These are phyloP conservation scores for Plectranthus barbatus DNA, from an alignment of 257 asterid species.

Conservation along the genomic window DNA sequence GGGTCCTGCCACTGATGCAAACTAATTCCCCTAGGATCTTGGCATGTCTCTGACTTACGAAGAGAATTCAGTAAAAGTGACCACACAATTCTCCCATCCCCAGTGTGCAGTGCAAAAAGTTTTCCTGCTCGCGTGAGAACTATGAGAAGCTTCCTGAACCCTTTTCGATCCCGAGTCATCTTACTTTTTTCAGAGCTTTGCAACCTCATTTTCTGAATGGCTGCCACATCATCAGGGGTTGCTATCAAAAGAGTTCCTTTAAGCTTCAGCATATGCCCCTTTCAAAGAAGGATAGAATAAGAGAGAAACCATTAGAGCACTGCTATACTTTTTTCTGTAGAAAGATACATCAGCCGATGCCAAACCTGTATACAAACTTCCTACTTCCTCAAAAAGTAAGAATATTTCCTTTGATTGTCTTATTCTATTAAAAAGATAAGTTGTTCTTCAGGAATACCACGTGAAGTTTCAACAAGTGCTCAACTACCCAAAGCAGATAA, in stretches of 20 bases:
- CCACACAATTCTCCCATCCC: slow-evolving; percentile 89
- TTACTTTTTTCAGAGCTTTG: slow-evolving; percentile 82
- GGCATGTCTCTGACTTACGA: slow-evolving; percentile 61
- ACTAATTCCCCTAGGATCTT: slow-evolving; percentile 62
- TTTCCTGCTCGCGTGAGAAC: slow-evolving; percentile 89
- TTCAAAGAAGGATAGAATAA: slow-evolving; percentile 11
- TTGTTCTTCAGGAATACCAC: neutral
- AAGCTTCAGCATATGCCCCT: slow-evolving; percentile 95
- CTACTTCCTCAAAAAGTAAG: neutral
- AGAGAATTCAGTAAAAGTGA: slow-evolving; percentile 44
- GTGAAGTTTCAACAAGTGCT: neutral
- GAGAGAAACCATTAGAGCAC: slow-evolving; percentile 19
- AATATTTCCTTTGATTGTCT: neutral
- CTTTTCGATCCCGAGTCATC: slow-evolving; percentile 92
- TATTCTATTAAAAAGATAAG: neutral
- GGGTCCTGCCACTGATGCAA: slow-evolving; percentile 96
- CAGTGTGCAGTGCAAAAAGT: slow-evolving; percentile 84
- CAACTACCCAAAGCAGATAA: neutral
- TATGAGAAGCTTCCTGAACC: slow-evolving; percentile 69
- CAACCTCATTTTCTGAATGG: slow-evolving; percentile 70
- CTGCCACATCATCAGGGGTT: slow-evolving; percentile 80
- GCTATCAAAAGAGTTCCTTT: slow-evolving; percentile 94
- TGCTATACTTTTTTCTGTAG: neutral
- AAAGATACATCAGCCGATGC: slow-evolving; percentile 1
- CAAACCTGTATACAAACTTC: neutral